phyloP scores from a whole-genome alignment of 2,329 filamentous ascomycete species.

The Berkeleyomyces basicola region DNA sequence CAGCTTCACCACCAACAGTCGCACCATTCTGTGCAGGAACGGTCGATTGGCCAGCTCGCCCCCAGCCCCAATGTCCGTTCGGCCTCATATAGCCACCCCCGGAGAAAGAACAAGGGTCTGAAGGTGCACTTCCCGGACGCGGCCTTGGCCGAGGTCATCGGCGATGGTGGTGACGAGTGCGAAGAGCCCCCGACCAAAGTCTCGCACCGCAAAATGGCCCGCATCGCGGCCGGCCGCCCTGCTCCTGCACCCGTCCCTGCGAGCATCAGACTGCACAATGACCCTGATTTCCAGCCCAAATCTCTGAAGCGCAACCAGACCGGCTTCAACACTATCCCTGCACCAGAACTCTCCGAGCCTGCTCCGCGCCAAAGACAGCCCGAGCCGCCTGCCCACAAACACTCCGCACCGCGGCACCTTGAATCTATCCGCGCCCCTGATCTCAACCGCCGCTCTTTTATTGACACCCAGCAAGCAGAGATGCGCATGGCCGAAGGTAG shows the following conservation, averaged over 20 bases:
- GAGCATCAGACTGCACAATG: constrained; percentile 19
- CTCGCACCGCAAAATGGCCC: constrained; percentile 32
- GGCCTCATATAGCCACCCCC: constrained; percentile 20
- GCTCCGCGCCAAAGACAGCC: constrained; percentile 18
- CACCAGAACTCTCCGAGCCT: background rate
- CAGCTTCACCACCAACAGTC: constrained; percentile 14
- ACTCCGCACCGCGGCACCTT: constrained; percentile 23
- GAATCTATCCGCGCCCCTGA: constrained; percentile 28
- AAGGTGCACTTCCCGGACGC: constrained; percentile 57
- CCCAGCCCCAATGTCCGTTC: constrained; percentile 28
- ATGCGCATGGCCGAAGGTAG: constrained; percentile 44
- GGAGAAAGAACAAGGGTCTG: constrained; percentile 46
- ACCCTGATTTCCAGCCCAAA: constrained; percentile 31
- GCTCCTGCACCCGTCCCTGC: constrained; percentile 9
- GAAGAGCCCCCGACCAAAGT: constrained; percentile 57
- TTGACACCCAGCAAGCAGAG: constrained; percentile 40
- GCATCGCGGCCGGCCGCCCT: constrained; percentile 20
- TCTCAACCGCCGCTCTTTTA: constrained; percentile 39
- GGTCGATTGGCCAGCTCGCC: constrained; percentile 24
- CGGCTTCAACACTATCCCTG: constrained; percentile 23
- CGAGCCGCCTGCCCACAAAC: constrained; percentile 15
- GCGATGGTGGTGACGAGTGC: constrained; percentile 79
- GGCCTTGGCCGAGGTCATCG: constrained; percentile 59
- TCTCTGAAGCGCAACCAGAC: constrained; percentile 42
- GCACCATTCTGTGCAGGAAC: constrained; percentile 27